phyloP scores from a whole-genome alignment of 495 filamentous ascomycete genomes.

The Talaromyces thailandensis region DNA sequence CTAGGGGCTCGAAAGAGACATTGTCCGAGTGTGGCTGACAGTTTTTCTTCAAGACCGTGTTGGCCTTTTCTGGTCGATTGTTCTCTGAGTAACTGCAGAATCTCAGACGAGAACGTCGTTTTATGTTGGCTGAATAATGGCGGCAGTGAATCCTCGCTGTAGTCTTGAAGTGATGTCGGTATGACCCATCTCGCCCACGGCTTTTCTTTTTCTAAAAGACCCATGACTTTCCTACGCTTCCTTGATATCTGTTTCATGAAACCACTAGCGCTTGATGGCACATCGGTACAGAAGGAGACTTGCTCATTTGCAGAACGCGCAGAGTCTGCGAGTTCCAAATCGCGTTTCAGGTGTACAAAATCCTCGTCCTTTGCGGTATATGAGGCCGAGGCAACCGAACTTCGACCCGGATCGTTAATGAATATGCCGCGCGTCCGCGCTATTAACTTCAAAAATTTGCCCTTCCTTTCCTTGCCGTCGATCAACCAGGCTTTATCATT shows the following conservation, averaged over 20 bases:
- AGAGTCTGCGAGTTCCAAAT: slow-evolving; percentile 23
- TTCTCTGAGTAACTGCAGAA: slow-evolving; percentile 26
- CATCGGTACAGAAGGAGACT: slow-evolving; percentile 28
- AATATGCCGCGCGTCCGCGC: slow-evolving; percentile 16
- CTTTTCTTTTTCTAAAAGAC: slow-evolving; percentile 22
- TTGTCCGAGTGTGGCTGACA: slow-evolving; percentile 31
- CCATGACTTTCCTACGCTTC: neutral
- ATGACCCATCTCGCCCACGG: slow-evolving; percentile 34
- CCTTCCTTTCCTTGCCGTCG: slow-evolving; percentile 10
- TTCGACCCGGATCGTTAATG: neutral
- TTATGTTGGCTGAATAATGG: slow-evolving; percentile 27
- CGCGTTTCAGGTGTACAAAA: slow-evolving; percentile 11
- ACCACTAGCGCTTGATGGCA: slow-evolving; percentile 17
- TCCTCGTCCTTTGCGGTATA: slow-evolving; percentile 27
- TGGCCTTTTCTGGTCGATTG: neutral
- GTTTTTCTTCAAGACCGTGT: slow-evolving; percentile 18
- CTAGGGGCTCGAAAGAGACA: slow-evolving; percentile 22
- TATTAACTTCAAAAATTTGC: slow-evolving; percentile 27
- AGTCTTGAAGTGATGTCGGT: slow-evolving; percentile 14
- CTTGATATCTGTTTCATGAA: neutral
- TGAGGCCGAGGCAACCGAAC: slow-evolving; percentile 14
- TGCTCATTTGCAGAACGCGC: slow-evolving; percentile 5
- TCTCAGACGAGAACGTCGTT: slow-evolving; percentile 22
- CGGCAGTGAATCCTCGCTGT: slow-evolving; percentile 7
- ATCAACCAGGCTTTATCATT: neutral